Base-by-base conservation (phyloP, 2,329 filamentous ascomycete genomes). In the Epichloe brachyelytri region DNA sequence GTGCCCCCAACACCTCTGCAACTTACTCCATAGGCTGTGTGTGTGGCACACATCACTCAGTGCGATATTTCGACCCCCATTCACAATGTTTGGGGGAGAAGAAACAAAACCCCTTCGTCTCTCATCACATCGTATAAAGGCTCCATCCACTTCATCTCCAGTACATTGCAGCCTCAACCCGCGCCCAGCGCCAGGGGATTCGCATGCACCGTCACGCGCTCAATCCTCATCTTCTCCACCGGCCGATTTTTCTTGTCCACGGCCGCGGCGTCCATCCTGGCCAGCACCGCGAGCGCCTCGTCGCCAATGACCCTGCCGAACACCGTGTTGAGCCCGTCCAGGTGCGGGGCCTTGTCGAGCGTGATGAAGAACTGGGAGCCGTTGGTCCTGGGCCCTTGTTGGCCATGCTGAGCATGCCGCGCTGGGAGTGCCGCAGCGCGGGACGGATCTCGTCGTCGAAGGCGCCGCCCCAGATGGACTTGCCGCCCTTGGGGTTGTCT, bases 381-480 rank as follows among this genome's bases (percentile, higher is more conserved):
- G 62, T 89, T 89, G 41, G 83, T 86, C 22, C 75, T 76, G 2
- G 82, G 80, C 0, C 85, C 61, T 85, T 85, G 68, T 89, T 89
- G 15, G 85, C 85, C 85, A 89, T 89, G 59, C 82, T 84, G 19
- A 89, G 72, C 47, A 86, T 75, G 33, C 85, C 85, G 46, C 85
- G 76, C 34, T 77, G 74, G 61, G 82, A 78, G 69, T 89, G 85
- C 53, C 78, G 74, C 46, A 89, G 70, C 0, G 82, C 72, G 0
- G 85, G 84, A 37, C 80, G 77, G 63, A 89, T 87, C 72, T 94
- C 87, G 68, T 94, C 87, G 53, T 86, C 86, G 63, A 93, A 93
- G 15, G 78, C 70, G 52, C 71, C 74, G 57, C 80, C 80, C 77
- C 83, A 91, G 66, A 93, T 86, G 57, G 85, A 89, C 34, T 74